phyloP scores from a whole-genome alignment of 139 green algal species.

The Asterochloris sp. region DNA sequence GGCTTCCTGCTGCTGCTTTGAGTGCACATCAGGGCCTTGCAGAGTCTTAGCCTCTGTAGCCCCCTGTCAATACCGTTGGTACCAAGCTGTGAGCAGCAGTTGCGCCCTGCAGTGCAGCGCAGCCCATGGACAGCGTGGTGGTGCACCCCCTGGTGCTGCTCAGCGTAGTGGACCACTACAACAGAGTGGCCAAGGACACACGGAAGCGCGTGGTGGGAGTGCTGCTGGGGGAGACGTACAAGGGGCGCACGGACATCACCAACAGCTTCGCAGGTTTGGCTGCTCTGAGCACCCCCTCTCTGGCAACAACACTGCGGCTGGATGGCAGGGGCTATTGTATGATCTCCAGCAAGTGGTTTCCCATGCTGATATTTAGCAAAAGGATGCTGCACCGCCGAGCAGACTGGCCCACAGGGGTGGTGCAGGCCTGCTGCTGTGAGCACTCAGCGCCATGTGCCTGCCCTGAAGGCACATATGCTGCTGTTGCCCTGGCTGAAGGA shows the following conservation, averaged over 20 bases:
- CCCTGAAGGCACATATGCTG: too few relatives aligned
- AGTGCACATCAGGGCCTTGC: too few relatives aligned
- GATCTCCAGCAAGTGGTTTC: too few relatives aligned
- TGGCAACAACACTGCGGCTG: not conserved
- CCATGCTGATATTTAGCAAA: too few relatives aligned
- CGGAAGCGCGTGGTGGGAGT: conserved; percentile 94
- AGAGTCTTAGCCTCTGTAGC: too few relatives aligned
- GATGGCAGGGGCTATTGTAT: not conserved
- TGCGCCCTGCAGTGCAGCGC: too few relatives aligned
- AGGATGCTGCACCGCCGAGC: too few relatives aligned
- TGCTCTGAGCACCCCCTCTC: not conserved
- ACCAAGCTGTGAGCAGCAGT: too few relatives aligned
- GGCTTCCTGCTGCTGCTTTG: too few relatives aligned
- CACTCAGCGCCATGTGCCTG: not conserved
- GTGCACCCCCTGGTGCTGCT: conserved; percentile 97
- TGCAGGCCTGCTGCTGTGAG: not conserved
- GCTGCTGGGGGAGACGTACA: conserved; percentile 84
- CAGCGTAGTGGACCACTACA: conserved; percentile 98
- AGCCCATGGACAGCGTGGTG: conserved; percentile 63
- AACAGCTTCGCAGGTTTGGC: conserved; percentile 91
- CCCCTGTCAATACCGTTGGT: too few relatives aligned
- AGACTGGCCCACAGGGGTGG: too few relatives aligned
- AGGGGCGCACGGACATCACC: conserved; percentile 89
- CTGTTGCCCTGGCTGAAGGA: too few relatives aligned
- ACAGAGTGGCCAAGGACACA: conserved; percentile 93